phyloP scores from a whole-genome alignment of 2,329 filamentous ascomycete species.

The Colletotrichum tamarilloi region DNA sequence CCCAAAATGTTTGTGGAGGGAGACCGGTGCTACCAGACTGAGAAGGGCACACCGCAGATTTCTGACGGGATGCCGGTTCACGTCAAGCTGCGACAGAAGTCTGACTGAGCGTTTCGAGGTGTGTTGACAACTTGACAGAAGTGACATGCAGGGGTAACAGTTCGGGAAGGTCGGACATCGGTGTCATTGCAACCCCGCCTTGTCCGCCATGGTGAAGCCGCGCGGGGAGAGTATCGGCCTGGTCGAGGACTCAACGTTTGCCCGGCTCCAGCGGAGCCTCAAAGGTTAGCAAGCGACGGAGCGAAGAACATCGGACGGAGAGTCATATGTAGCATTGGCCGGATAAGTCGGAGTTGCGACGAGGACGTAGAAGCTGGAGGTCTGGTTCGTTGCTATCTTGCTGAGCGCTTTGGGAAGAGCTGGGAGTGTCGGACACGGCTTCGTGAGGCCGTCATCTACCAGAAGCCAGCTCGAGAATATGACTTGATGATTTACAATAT shows the following conservation, averaged over 20 bases:
- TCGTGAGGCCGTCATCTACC: background rate
- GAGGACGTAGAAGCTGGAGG: background rate
- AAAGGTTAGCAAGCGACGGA: background rate
- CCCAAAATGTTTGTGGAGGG: constrained; percentile 42
- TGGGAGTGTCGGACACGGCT: background rate
- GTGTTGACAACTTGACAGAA: background rate
- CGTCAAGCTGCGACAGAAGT: constrained; percentile 38
- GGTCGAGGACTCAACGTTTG: background rate
- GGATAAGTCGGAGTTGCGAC: background rate
- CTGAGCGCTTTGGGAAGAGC: background rate
- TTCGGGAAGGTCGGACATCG: background rate
- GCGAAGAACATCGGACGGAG: background rate
- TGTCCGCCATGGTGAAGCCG: background rate
- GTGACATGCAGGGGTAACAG: too few relatives aligned
- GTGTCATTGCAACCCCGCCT: background rate
- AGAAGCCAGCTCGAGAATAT: background rate
- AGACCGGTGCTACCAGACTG: constrained; percentile 44
- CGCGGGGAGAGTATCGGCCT: background rate
- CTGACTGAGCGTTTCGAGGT: background rate
- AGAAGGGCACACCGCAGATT: constrained; percentile 45
- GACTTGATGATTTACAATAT: background rate
- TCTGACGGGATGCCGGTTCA: constrained; percentile 52
- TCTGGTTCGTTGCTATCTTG: background rate
- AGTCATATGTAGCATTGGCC: background rate
- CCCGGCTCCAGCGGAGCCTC: background rate